A percentile compares a stretch with the other conserved stretches of the same genome.
phyloP scores from a whole-genome alignment of 2,329 filamentous ascomycete genomes.

The Phoma sp. region DNA sequence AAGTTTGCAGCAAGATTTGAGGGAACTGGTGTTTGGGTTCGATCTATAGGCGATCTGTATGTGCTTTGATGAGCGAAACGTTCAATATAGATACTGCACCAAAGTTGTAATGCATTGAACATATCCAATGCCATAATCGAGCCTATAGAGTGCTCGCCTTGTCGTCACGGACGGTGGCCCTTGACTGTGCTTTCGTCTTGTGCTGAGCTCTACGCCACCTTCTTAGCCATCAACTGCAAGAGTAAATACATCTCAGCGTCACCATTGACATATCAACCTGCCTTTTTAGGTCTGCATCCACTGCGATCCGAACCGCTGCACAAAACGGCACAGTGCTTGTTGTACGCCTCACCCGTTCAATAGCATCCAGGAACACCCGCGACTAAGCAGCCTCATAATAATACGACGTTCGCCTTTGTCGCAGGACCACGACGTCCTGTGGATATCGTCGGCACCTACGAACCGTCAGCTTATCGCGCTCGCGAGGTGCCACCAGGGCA shows the following conservation, averaged over 20 bases:
- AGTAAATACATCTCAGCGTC: not conserved
- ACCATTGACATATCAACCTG: too few species aligned
- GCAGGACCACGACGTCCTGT: not conserved
- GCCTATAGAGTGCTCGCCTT: too few species aligned
- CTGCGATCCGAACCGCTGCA: slow-evolving; percentile 4
- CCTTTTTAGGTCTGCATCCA: not conserved
- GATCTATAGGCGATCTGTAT: too few species aligned
- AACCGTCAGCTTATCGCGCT: not conserved
- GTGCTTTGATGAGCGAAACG: too few species aligned
- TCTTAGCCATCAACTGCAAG: too few species aligned
- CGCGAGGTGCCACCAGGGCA: not conserved
- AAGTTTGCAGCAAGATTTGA: not conserved
- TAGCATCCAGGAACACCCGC: not conserved
- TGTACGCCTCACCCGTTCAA: not conserved
- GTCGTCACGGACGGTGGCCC: too few species aligned
- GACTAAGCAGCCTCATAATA: too few species aligned
- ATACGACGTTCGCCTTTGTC: not conserved
- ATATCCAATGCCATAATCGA: too few species aligned
- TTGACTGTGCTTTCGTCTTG: too few species aligned
- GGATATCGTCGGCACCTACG: not conserved
- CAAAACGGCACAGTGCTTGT: not conserved
- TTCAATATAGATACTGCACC: too few species aligned
- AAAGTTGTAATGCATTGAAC: too few species aligned
- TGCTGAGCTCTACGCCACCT: too few species aligned
- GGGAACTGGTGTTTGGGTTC: not conserved